A percentile compares a stretch with the other conserved stretches of the same genome.
Conservation (phyloP, 2,329 filamentous ascomycete genomes). For the Aspergillus aculeatus region DNA sequence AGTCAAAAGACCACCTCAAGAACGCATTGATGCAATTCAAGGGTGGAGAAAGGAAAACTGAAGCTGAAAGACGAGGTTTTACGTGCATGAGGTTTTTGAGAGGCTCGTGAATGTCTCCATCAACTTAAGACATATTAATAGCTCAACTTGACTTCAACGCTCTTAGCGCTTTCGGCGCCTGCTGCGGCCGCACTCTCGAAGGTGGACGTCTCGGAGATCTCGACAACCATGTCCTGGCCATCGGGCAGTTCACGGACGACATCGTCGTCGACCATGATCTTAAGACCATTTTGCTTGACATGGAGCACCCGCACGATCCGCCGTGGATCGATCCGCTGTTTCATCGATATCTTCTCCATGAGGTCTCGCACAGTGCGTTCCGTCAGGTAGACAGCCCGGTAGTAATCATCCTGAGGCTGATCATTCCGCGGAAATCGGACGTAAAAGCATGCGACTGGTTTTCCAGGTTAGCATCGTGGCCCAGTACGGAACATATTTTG, state of each 20-base stretch:
- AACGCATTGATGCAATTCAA: not conserved
- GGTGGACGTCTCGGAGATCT: conserved; percentile 62
- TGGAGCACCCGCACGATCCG: conserved; percentile 70
- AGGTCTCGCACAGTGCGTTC: conserved; percentile 75
- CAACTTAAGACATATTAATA: conserved; percentile 39
- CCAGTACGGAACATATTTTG: not conserved
- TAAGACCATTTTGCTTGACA: conserved; percentile 70
- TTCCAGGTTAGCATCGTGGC: conserved; percentile 31
- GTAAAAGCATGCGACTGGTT: conserved; percentile 80
- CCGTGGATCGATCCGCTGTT: conserved; percentile 75
- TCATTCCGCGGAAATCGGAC: conserved; percentile 59
- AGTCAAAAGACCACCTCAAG: not conserved
- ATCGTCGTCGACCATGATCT: conserved; percentile 88
- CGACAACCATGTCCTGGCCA: conserved; percentile 81
- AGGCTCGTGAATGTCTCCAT: not conserved
- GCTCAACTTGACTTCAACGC: conserved; percentile 55
- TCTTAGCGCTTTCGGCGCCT: conserved; percentile 13
- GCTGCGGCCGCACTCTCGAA: conserved; percentile 32
- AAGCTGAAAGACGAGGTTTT: conserved; percentile 11
- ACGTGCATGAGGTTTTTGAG: conserved; percentile 15
- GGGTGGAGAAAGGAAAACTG: conserved; percentile 13
- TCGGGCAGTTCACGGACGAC: conserved; percentile 79
- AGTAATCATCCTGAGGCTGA: conserved; percentile 58
- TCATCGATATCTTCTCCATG: conserved; percentile 68
- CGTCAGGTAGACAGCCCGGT: conserved; percentile 82